Conservation (phyloP, 106 monocot genomes). For the Chionographis japonica region DNA sequence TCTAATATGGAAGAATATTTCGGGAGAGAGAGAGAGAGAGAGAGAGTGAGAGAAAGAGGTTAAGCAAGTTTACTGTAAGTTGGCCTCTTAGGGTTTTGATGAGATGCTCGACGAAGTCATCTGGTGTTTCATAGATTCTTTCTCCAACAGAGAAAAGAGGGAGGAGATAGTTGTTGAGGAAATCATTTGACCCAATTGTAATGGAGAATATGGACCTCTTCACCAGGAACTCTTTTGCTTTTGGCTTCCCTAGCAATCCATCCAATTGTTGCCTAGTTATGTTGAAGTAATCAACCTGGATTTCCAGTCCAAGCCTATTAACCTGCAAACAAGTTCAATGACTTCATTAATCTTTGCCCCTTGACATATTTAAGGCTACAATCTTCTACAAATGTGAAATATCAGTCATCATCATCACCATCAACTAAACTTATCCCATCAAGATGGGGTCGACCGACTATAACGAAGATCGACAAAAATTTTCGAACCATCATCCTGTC, state of each 20-base stretch:
- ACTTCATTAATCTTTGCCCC: too few relatives aligned
- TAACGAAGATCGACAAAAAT: too few relatives aligned
- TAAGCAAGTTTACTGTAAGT: slow-evolving; percentile 10
- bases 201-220: slow-evolving; percentile 33
- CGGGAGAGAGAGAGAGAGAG: neutral
- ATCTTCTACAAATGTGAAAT: too few relatives aligned
- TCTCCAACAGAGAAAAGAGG: slow-evolving; percentile 25
- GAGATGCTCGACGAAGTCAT: slow-evolving; percentile 26
- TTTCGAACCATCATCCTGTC: too few relatives aligned
- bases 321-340: slow-evolving; percentile 2
- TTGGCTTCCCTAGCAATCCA: slow-evolving; percentile 14
- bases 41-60: neutral
- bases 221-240: slow-evolving; percentile 23
- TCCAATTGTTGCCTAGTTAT: slow-evolving; percentile 33
- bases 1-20: neutral
- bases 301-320: slow-evolving; percentile 23
- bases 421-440: too few relatives aligned
- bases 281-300: slow-evolving; percentile 42
- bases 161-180: slow-evolving; percentile 44
- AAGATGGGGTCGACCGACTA: too few relatives aligned
- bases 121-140: slow-evolving; percentile 21
- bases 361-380: too few relatives aligned
- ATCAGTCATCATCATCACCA: too few relatives aligned
- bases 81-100: slow-evolving; percentile 18
- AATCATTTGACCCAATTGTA: slow-evolving; percentile 24